Base-by-base conservation (phyloP, 2,329 filamentous ascomycete genomes). In the Aspergillus viridinutans region DNA sequence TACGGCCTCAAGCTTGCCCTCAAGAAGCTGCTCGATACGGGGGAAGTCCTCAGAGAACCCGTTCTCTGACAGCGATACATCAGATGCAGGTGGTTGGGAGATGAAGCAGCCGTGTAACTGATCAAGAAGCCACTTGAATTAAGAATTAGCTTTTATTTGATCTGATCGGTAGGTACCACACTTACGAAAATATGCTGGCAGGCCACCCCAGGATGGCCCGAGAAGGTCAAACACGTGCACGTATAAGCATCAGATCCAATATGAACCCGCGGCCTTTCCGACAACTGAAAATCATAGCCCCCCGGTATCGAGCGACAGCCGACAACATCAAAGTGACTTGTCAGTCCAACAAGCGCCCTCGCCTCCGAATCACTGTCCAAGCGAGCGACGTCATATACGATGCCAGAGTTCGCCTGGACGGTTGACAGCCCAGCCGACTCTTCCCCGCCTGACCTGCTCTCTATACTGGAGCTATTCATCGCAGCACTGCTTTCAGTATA, bases 161-260 rank as follows among this genome's bases (percentile, higher is more conserved):
- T 25, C 7, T 21, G 21, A 35, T 12, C 14, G 20, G 28, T 12
- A 25, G 42, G 29, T 28, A 4, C 8, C 21, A 32, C 29, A 69
- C 74, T 71, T 59, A 76, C 74, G 62, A 74, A 76, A 43, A 77
- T 74, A 64, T 77, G 74, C 49, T 74, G 72, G 54, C 74, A 77
- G 14, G 74, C 73, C 50, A 67, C 65, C 28, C 67, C 62, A 4
- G 68, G 61, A 20, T 58, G 65, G 50, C 62, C 59, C 29, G 62
- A 57, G 53, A 73, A 77, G 35, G 68, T 67, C n/a, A 59, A 60
- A 50, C 74, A 77, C 38, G 70, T 73, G 57, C 74, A 77, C 49
- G 66, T 69, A 51, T 67, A 65, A 14, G 66, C 57, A 26, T 67
- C 64, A 4, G 66, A 40, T 9, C 64, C 63, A 42, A 76, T 59